Percentiles rank a stretch among this genome's conserved stretches.
These are phyloP conservation scores for Skeletonema grethae DNA, from an alignment of 108 stramenopile species.

Conservation along the genomic window DNA sequence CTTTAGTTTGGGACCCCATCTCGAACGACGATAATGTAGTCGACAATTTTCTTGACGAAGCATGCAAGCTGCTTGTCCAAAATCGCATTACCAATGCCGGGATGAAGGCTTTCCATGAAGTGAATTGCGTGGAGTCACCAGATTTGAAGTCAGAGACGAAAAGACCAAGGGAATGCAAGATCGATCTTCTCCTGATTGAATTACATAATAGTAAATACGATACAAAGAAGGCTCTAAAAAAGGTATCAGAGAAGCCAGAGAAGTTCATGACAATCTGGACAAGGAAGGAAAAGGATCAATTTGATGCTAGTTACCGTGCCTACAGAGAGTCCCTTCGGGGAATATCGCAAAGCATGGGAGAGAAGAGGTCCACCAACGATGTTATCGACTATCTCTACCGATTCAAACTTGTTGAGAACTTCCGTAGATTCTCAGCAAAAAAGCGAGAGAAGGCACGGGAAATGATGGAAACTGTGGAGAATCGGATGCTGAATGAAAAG, in stretches of 20 bases:
- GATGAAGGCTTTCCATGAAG: conserved; percentile 33
- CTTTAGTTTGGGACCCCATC: conserved; percentile 70
- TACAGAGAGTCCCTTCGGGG: conserved; percentile 73
- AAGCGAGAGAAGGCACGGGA: conserved; percentile 80
- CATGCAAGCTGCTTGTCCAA: conserved; percentile 43
- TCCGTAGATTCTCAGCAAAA: conserved; percentile 74
- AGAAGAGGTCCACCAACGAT: conserved; percentile 61
- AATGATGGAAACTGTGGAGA: conserved; percentile 80
- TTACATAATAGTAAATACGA: conserved; percentile 60
- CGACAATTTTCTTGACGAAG: conserved; percentile 49
- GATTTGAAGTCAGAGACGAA: conserved; percentile 29
- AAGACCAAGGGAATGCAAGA: conserved; percentile 57
- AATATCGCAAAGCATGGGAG: conserved; percentile 58
- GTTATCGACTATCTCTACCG: conserved; percentile 88
- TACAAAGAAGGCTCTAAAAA: conserved; percentile 47
- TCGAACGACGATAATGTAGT: conserved; percentile 37
- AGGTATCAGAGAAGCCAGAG: conserved; percentile 40
- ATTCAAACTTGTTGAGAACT: conserved; percentile 90
- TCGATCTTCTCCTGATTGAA: conserved; percentile 54
- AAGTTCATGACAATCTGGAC: conserved; percentile 66
- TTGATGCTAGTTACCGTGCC: conserved; percentile 70
- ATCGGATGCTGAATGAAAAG: conserved; percentile 50
- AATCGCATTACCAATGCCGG: conserved; percentile 46
- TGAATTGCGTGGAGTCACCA: conserved; percentile 42
- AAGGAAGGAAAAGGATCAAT: conserved; percentile 59